A percentile compares a stretch with the other conserved stretches of the same genome.
Evolutionary conservation across 805 yeast species (phyloP).

Genomic region (Cyberlindnera amylophila): DNA sequence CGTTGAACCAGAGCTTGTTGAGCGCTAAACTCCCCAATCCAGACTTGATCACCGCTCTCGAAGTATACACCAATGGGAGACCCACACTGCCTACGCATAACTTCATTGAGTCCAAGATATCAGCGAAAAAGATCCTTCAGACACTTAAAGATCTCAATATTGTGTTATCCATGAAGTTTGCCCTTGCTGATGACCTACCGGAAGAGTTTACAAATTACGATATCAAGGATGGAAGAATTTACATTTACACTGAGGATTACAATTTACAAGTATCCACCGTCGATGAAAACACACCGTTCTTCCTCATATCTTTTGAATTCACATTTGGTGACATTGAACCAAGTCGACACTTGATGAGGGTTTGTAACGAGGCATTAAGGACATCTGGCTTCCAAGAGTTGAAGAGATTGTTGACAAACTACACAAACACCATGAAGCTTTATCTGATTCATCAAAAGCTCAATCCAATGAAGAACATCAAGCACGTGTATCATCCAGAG

Average conservation of each 20-base stretch:
- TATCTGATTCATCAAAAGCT: constrained; percentile 58
- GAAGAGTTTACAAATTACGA: constrained; percentile 55
- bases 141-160: constrained; percentile 70
- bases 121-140: constrained; percentile 56
- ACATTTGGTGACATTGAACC: constrained; percentile 16
- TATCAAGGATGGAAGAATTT: constrained; percentile 74
- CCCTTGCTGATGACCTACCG: constrained; percentile 62
- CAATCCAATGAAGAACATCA: constrained; percentile 47
- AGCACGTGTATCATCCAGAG: constrained; percentile 53
- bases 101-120: constrained; percentile 43
- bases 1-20: constrained; percentile 64
- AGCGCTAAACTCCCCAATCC: constrained; percentile 93
- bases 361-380: constrained; percentile 50
- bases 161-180: constrained; percentile 68
- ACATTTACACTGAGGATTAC: constrained; percentile 56
- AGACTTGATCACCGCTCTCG: constrained; percentile 82
- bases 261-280: constrained; percentile 76
- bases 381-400: constrained; percentile 46
- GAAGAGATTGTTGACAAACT: constrained; percentile 53
- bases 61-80: constrained; percentile 73
- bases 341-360: constrained; percentile 45
- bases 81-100: constrained; percentile 70
- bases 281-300: constrained; percentile 65
- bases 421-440: constrained; percentile 61
- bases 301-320: constrained; percentile 72